These are phyloP conservation scores for Chrysosporium keratinophilum DNA, from an alignment of 2,329 filamentous ascomycete genomes.

Conservation along the genomic window DNA sequence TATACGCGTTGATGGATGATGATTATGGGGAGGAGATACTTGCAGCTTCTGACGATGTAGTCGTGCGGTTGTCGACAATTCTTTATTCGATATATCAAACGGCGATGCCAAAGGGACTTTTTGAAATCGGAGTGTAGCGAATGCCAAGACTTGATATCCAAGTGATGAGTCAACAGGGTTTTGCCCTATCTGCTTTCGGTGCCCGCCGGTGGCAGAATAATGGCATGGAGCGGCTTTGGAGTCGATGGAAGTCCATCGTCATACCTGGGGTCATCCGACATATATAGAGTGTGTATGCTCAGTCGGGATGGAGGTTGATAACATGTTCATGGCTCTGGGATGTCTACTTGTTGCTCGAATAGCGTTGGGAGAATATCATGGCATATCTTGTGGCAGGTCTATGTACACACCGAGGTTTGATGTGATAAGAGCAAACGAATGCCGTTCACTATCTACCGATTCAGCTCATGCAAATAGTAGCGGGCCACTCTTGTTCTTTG, in stretches of 20 bases:
- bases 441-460: background rate
- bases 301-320: too few species aligned
- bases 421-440: background rate
- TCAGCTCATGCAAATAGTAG: background rate
- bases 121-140: slow-evolving; percentile 5
- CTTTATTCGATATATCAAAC: background rate
- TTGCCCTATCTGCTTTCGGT: slow-evolving; percentile 14
- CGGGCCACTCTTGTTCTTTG: background rate
- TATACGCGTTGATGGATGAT: too few species aligned
- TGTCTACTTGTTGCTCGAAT: too few species aligned
- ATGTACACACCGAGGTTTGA: too few species aligned
- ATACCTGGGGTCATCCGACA: too few species aligned
- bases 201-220: background rate
- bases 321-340: too few species aligned
- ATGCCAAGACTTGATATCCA: slow-evolving; percentile 3
- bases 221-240: background rate
- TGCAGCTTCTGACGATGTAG: background rate
- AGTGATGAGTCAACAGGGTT: slow-evolving; percentile 10
- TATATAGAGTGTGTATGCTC: too few species aligned
- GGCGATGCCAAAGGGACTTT: background rate
- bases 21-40: background rate
- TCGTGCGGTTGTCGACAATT: background rate
- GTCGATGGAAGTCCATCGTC: too few species aligned
- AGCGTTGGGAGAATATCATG: too few species aligned
- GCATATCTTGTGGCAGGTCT: too few species aligned